Evolutionary conservation across 805 yeast genomes (phyloP).

Genomic region (Metschnikowia lunata): DNA sequence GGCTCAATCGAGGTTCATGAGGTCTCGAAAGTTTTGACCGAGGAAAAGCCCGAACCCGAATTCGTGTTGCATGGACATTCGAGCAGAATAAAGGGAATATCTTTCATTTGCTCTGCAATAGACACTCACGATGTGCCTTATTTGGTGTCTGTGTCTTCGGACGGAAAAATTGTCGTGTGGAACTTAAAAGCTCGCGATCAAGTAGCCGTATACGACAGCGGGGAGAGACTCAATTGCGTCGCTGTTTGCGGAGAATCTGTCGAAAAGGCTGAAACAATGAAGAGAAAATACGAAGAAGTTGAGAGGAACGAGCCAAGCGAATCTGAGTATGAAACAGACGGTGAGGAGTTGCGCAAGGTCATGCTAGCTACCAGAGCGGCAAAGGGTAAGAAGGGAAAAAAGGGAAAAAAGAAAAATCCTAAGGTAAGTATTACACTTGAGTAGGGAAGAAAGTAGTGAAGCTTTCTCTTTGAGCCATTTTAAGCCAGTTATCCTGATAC

Average conservation of each 20-base stretch:
- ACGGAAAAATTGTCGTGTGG: slow-evolving; percentile 93
- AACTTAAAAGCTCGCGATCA: slow-evolving; percentile 61
- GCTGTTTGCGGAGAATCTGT: slow-evolving; percentile 70
- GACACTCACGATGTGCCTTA: slow-evolving; percentile 38
- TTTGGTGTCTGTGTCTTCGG: slow-evolving; percentile 82
- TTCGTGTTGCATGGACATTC: slow-evolving; percentile 76
- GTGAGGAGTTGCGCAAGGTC: slow-evolving; percentile 57
- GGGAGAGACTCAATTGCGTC: slow-evolving; percentile 88
- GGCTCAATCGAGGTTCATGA: slow-evolving; percentile 64
- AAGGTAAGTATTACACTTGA: slow-evolving; percentile 54
- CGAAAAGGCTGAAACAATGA: slow-evolving; percentile 70
- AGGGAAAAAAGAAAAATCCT: neutral
- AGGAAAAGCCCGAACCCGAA: slow-evolving; percentile 37
- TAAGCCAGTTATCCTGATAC: no score
- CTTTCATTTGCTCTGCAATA: slow-evolving; percentile 41
- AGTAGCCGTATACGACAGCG: slow-evolving; percentile 84
- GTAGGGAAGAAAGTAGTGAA: slow-evolving; percentile 18
- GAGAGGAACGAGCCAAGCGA: slow-evolving; percentile 44
- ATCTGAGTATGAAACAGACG: slow-evolving; percentile 74
- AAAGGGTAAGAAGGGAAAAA: slow-evolving; percentile 27
- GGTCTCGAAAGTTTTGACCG: slow-evolving; percentile 20
- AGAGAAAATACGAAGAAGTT: slow-evolving; percentile 43
- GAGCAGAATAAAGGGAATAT: slow-evolving; percentile 76
- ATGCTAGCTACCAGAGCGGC: slow-evolving; percentile 48
- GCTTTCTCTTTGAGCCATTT: no score